Percentiles rank a stretch among this genome's conserved stretches.
phyloP scores from a whole-genome alignment of 2,329 filamentous ascomycete genomes.

The Aspergillus carbonarius region DNA sequence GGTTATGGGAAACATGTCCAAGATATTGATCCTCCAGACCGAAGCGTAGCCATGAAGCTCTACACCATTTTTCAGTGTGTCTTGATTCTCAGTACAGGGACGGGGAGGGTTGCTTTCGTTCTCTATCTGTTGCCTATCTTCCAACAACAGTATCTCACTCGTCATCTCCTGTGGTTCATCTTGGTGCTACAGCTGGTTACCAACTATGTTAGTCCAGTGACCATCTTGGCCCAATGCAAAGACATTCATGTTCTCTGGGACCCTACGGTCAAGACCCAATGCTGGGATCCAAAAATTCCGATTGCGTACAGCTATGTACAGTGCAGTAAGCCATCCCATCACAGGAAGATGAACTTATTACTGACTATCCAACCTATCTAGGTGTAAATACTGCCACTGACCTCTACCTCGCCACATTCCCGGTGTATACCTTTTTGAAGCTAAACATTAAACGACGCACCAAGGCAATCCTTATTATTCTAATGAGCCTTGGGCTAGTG shows the following conservation, averaged over 20 bases:
- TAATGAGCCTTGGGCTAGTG: slow-evolving; percentile 34
- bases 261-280: slow-evolving; percentile 16
- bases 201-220: slow-evolving; percentile 23
- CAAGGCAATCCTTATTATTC: slow-evolving; percentile 29
- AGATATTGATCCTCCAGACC: not conserved
- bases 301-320: slow-evolving; percentile 30
- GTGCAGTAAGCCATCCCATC: slow-evolving; percentile 24
- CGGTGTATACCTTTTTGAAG: slow-evolving; percentile 30
- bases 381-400: slow-evolving; percentile 28
- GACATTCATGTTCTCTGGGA: slow-evolving; percentile 24
- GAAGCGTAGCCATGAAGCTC: not conserved
- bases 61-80: not conserved
- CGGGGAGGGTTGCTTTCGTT: slow-evolving; percentile 4
- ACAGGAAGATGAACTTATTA: no score
- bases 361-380: not conserved
- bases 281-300: slow-evolving; percentile 23
- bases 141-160: not conserved
- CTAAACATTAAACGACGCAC: slow-evolving; percentile 30
- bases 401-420: slow-evolving; percentile 27
- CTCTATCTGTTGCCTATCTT: slow-evolving; percentile 8
- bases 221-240: slow-evolving; percentile 27
- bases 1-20: not conserved
- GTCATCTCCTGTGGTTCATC: not conserved
- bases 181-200: slow-evolving; percentile 18
- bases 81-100: not conserved